phyloP scores from a whole-genome alignment of 495 filamentous ascomycete genomes.

The Lichenothelia convexa region DNA sequence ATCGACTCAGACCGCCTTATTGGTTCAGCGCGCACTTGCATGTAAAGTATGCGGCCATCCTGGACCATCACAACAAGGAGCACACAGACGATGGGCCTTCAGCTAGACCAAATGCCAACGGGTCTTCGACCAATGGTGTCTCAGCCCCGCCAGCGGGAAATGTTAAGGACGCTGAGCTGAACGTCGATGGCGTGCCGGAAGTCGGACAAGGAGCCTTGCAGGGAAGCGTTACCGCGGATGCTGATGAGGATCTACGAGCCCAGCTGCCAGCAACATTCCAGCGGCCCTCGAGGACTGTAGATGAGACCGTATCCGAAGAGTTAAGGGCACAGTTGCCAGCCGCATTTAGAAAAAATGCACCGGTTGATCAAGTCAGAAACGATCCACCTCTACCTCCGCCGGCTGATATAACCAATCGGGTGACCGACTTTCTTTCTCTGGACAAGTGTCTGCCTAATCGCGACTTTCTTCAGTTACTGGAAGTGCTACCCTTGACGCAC shows the following conservation, averaged over 20 bases:
- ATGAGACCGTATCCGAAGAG: slow-evolving; percentile 29
- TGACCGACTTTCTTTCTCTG: slow-evolving; percentile 72
- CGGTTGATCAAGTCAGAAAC: slow-evolving; percentile 4
- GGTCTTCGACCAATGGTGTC: neutral
- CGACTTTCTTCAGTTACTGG: slow-evolving; percentile 64
- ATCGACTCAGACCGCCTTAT: slow-evolving; percentile 59
- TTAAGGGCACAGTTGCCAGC: slow-evolving; percentile 49
- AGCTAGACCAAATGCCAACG: neutral
- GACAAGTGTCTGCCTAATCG: slow-evolving; percentile 68
- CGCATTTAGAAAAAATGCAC: slow-evolving; percentile 4
- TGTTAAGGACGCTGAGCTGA: slow-evolving; percentile 21
- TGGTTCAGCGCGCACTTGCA: slow-evolving; percentile 96
- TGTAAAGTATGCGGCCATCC: slow-evolving; percentile 58
- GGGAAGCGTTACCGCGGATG: slow-evolving; percentile 1
- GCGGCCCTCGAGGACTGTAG: slow-evolving; percentile 1
- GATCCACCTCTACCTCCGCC: slow-evolving; percentile 23
- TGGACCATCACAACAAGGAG: slow-evolving; percentile 35
- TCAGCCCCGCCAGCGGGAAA: slow-evolving; percentile 6
- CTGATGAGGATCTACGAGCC: slow-evolving; percentile 11
- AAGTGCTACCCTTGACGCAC: slow-evolving; percentile 28
- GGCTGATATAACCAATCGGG: slow-evolving; percentile 45
- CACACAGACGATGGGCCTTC: slow-evolving; percentile 1
- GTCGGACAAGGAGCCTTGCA: neutral
- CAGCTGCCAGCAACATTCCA: slow-evolving; percentile 9
- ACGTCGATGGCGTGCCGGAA: slow-evolving; percentile 22